phyloP scores from a whole-genome alignment of 371 early-diverging fungal species.

The Blakeslea trispora region DNA sequence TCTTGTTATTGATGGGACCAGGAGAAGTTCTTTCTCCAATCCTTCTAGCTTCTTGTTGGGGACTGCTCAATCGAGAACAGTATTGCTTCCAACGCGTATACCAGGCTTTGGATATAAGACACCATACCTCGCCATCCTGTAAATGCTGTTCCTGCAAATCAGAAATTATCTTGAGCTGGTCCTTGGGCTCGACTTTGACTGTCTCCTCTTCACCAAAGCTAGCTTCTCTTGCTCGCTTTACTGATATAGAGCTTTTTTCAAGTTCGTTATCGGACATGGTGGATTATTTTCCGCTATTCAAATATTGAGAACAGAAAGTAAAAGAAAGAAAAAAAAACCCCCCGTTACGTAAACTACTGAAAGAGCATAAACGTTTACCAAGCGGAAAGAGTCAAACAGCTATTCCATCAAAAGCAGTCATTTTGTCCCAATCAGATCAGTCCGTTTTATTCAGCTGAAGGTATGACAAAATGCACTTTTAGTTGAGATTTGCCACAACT shows the following conservation, averaged over 20 bases:
- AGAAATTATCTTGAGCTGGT: conserved; percentile 23
- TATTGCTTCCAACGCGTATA: conserved; percentile 26
- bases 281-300: background rate
- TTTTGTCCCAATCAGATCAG: no score
- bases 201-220: conserved; percentile 24
- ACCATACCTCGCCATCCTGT: conserved; percentile 21
- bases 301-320: conserved; percentile 2
- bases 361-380: no score
- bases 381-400: no score
- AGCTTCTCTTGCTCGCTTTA: conserved; percentile 34
- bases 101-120: conserved; percentile 24
- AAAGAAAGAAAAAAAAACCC: background rate
- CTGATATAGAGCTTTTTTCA: conserved; percentile 20
- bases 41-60: conserved; percentile 1
- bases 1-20: conserved; percentile 24
- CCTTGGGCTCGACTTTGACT: conserved; percentile 17
- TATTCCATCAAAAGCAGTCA: no score
- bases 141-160: conserved; percentile 22
- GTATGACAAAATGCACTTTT: no score
- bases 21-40: conserved; percentile 20
- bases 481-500: no score
- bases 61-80: conserved; percentile 25
- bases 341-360: no score
- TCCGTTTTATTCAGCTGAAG: no score
- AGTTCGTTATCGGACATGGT: conserved; percentile 27